Evolutionary conservation across 2,329 filamentous ascomycete species (phyloP), one percentile per base, ranked within the genome.

Genomic region (Rutstroemia sp.): DNA sequence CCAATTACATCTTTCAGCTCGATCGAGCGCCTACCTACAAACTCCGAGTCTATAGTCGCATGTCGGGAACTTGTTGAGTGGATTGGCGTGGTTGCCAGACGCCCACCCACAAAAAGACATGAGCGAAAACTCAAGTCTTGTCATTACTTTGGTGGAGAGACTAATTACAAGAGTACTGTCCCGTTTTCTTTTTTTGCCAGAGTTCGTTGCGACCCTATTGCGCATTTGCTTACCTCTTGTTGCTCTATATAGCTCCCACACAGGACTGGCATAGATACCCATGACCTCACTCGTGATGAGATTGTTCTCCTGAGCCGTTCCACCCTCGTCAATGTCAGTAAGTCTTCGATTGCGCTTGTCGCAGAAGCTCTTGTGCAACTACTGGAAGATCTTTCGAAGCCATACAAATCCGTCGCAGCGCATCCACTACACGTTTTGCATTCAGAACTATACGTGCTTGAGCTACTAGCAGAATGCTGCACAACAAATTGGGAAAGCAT

Each of bases 401-500:
- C 80, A 3, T 82, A 81, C 65, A 76, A 76, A 59, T 70, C 61
- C 23, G 71, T 80, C 54, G 69, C 75, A 47, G 70, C 73, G 21
- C 82, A 84, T 63, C 82, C 83, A 2, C 72, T 75, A 39, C 80
- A 85, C 65, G 75, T 87, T 51, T 71, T 86, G 34, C 75, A 81
- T 48, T 86, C 84, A 17, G 83, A 87, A 67, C 72, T 83, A 48
- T 87, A 84, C 63, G 73, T 86, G n/a, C 70, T 87, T 50, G 76
- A 79, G 48, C 73, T 87, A 44, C 75, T 83, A 38, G 81, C 83
- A 65, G 83, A 87, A 64, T 87, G 84, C 66, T 87, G 82, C 63
- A 76, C 78, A 51, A 77, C 78, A 53, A 78, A 84, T 66, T 86
- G 83, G 82, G 71, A 76, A 27, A 70, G 73, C 40, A 66, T 77